phyloP scores from a whole-genome alignment of 805 yeast species.

The Monosporozyma solicola region DNA sequence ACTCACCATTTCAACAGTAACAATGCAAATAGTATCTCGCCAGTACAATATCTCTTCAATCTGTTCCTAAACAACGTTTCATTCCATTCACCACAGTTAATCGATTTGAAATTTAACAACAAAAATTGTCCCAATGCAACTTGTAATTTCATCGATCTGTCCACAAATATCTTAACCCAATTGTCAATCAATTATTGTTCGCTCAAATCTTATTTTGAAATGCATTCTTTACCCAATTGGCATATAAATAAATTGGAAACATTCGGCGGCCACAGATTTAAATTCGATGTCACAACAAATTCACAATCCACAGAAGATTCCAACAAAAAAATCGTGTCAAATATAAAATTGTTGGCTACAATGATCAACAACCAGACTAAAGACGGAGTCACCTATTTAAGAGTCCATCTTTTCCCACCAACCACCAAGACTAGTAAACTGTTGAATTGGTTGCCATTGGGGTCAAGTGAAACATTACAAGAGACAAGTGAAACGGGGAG shows the following conservation, averaged over 20 bases:
- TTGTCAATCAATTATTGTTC: slow-evolving; percentile 8
- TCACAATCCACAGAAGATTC: slow-evolving; percentile 10
- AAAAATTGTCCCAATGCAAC: slow-evolving; percentile 8
- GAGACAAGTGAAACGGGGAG: not conserved
- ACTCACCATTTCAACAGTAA: too few relatives aligned
- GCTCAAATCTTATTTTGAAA: slow-evolving; percentile 11
- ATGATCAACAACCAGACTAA: slow-evolving; percentile 14
- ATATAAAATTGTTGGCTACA: slow-evolving; percentile 12
- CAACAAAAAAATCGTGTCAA: slow-evolving; percentile 8
- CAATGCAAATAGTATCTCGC: not conserved
- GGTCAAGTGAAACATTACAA: not conserved
- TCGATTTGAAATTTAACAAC: slow-evolving; percentile 9
- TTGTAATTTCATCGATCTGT: slow-evolving; percentile 18
- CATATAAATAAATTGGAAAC: slow-evolving; percentile 10
- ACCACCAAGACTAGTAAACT: slow-evolving; percentile 14
- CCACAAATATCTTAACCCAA: slow-evolving; percentile 11
- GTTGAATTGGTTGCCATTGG: slow-evolving; percentile 20
- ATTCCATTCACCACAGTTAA: slow-evolving; percentile 11
- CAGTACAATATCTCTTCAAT: slow-evolving; percentile 8
- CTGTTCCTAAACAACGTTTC: slow-evolving; percentile 7
- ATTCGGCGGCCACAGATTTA: slow-evolving; percentile 22
- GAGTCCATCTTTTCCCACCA: slow-evolving; percentile 17
- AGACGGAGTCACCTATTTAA: slow-evolving; percentile 20
- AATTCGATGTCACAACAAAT: slow-evolving; percentile 14
- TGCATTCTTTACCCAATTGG: slow-evolving; percentile 25